Evolutionary conservation across 2,329 filamentous ascomycete species (phyloP).

Genomic region (Whalleya microplaca): DNA sequence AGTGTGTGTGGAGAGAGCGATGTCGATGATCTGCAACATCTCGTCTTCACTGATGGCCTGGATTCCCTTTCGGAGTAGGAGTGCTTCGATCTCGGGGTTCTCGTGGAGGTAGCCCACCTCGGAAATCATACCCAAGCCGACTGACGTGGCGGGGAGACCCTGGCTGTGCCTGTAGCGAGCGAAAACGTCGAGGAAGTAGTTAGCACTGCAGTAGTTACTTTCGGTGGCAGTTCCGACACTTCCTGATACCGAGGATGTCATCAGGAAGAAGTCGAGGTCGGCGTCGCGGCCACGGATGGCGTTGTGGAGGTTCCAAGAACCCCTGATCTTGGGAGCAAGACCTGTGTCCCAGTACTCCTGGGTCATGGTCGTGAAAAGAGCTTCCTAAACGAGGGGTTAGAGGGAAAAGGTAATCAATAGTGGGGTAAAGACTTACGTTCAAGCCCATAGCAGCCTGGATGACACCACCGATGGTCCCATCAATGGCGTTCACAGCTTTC

Average conservation of each 20-base stretch:
- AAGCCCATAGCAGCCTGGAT: constrained; percentile 40
- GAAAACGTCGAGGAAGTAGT: constrained; percentile 42
- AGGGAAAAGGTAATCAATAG: neutral
- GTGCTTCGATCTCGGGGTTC: constrained; percentile 30
- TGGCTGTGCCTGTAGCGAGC: constrained; percentile 30
- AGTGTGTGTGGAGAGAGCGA: constrained; percentile 15
- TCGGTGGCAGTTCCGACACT: constrained; percentile 38
- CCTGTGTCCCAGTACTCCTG: constrained; percentile 28
- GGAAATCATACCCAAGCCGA: constrained; percentile 40
- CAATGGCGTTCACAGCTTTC: constrained; percentile 6
- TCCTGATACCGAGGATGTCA: constrained; percentile 34
- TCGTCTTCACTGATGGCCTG: constrained; percentile 29
- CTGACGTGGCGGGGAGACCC: constrained; percentile 31
- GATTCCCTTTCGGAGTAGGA: constrained; percentile 24
- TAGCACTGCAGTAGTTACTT: constrained; percentile 42
- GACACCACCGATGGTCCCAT: constrained; percentile 23
- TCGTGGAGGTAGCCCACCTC: constrained; percentile 41
- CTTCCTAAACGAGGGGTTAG: neutral
- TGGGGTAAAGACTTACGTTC: constrained; percentile 30
- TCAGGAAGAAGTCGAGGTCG: constrained; percentile 39
- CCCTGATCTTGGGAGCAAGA: constrained; percentile 28
- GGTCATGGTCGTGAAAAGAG: neutral
- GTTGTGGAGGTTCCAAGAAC: constrained; percentile 31
- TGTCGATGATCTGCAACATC: constrained; percentile 33
- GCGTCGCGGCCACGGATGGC: constrained; percentile 19